A percentile compares a stretch with the other conserved stretches of the same genome.
These are phyloP conservation scores for Pestalotiopsis sp. DNA, from an alignment of 2,329 filamentous ascomycete species.

Conservation along the genomic window DNA sequence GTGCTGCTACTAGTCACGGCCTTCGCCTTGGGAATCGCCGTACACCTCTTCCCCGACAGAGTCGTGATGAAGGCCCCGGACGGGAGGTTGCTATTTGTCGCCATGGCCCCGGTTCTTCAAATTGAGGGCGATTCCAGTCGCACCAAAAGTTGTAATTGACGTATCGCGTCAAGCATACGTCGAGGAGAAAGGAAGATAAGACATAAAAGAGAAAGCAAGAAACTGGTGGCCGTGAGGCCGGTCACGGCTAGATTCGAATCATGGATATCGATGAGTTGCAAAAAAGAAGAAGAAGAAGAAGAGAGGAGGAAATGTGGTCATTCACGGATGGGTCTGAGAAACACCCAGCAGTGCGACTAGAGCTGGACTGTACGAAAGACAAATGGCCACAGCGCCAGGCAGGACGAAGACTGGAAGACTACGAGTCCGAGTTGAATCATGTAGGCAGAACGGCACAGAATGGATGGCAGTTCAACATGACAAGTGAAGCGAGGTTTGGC, in stretches of 20 bases:
- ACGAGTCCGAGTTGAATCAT: conserved; percentile 4
- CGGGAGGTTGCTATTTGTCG: conserved; percentile 40
- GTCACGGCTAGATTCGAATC: conserved; percentile 36
- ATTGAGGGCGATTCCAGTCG: conserved; percentile 45
- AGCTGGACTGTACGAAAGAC: neutral
- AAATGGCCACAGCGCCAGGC: neutral
- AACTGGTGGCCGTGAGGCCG: conserved; percentile 40
- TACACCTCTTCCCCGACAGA: conserved; percentile 52
- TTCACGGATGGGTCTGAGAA: conserved; percentile 10
- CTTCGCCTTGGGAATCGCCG: conserved; percentile 45
- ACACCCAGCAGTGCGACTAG: conserved; percentile 11
- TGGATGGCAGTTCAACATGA: neutral
- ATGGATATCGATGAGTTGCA: conserved; percentile 32
- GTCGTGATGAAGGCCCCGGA: conserved; percentile 49
- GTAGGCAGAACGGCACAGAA: conserved; percentile 2
- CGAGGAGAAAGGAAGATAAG: conserved; percentile 12
- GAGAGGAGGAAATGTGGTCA: conserved; percentile 17
- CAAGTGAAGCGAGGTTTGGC: conserved; percentile 3
- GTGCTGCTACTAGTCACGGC: conserved; percentile 16
- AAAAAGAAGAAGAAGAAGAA: conserved; percentile 19
- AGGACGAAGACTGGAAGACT: neutral
- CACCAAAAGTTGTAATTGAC: conserved; percentile 20
- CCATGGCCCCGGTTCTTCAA: conserved; percentile 37
- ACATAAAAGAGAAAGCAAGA: conserved; percentile 21
- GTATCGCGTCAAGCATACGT: conserved; percentile 26